Evolutionary conservation across 1,284 basidiomycete genomes (phyloP).

Genomic region (Vanrija pseudolonga): DNA sequence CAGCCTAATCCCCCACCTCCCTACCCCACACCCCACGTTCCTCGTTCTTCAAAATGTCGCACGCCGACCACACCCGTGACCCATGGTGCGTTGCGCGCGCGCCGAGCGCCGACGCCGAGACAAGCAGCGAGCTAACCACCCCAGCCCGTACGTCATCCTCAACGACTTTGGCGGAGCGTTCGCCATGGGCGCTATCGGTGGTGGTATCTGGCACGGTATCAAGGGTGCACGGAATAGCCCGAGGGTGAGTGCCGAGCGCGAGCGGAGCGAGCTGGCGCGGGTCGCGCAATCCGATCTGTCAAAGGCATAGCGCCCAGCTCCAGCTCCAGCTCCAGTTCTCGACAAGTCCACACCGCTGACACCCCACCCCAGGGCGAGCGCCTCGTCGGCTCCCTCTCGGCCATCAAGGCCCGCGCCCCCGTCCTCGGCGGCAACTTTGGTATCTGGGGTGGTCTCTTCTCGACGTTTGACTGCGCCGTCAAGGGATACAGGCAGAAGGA

Average conservation of each 20-base stretch:
- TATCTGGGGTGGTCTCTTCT: conserved; percentile 97
- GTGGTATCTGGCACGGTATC: conserved; percentile 98
- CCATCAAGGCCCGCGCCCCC: conserved; percentile 96
- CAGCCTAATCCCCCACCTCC: conserved; percentile 5
- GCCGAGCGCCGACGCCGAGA: background rate
- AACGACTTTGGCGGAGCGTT: conserved; percentile 98
- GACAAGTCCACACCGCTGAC: background rate
- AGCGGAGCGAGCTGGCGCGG: background rate
- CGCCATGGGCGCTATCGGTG: conserved; percentile 46
- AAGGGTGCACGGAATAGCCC: conserved; percentile 98
- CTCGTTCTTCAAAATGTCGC: conserved; percentile 50
- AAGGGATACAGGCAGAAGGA: conserved; percentile 98
- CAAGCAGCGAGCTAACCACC: background rate
- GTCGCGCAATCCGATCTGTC: too few relatives aligned
- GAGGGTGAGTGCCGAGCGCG: conserved; percentile 58
- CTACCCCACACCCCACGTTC: conserved; percentile 10
- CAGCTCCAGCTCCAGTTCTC: background rate
- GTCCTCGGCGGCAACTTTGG: conserved; percentile 98
- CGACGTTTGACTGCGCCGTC: conserved; percentile 94
- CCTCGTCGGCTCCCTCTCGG: conserved; percentile 85
- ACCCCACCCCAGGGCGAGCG: conserved; percentile 75
- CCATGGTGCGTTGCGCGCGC: conserved; percentile 64
- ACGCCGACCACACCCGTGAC: conserved; percentile 88
- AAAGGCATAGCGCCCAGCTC: too few relatives aligned
- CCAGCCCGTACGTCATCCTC: conserved; percentile 94